These are phyloP conservation scores for Backusella sp. DNA, from an alignment of 192 early-diverging fungal species.

Conservation along the genomic window DNA sequence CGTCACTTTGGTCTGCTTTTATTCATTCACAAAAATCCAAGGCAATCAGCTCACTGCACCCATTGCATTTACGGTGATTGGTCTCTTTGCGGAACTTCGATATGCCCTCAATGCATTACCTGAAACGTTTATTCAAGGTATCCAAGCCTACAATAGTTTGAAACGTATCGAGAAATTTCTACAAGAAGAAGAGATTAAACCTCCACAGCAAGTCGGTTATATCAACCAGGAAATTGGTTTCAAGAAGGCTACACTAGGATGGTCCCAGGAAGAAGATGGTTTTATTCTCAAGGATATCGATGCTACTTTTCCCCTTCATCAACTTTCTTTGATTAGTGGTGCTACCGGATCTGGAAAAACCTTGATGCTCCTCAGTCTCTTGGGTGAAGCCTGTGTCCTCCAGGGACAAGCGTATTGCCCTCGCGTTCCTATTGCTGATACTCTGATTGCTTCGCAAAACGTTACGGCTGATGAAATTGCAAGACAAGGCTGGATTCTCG, in stretches of 20 bases:
- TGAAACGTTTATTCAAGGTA: slow-evolving; percentile 59
- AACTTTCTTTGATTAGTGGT: slow-evolving; percentile 61
- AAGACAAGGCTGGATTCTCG: slow-evolving; percentile 28
- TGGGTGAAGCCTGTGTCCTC: slow-evolving; percentile 63
- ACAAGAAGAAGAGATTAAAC: slow-evolving; percentile 42
- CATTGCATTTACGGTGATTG: slow-evolving; percentile 80
- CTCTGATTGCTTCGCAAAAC: not conserved
- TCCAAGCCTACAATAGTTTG: slow-evolving; percentile 61
- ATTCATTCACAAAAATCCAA: slow-evolving; percentile 25
- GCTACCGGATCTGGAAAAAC: slow-evolving; percentile 89
- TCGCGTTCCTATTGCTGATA: slow-evolving; percentile 16
- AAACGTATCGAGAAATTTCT: slow-evolving; percentile 43
- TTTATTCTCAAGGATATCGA: slow-evolving; percentile 49
- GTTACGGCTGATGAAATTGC: not conserved
- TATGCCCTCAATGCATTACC: slow-evolving; percentile 85
- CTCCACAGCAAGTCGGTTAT: slow-evolving; percentile 15
- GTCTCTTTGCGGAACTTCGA: slow-evolving; percentile 85
- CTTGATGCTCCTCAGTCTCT: slow-evolving; percentile 71
- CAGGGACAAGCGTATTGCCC: slow-evolving; percentile 41
- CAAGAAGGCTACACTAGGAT: slow-evolving; percentile 48
- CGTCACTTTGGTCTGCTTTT: slow-evolving; percentile 29
- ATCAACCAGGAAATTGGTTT: slow-evolving; percentile 34
- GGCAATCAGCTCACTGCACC: slow-evolving; percentile 57
- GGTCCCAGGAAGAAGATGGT: slow-evolving; percentile 44
- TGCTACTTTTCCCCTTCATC: slow-evolving; percentile 43